Base-by-base conservation (phyloP, 1,139 yeast species). In the Chernovozyma aurita region DNA sequence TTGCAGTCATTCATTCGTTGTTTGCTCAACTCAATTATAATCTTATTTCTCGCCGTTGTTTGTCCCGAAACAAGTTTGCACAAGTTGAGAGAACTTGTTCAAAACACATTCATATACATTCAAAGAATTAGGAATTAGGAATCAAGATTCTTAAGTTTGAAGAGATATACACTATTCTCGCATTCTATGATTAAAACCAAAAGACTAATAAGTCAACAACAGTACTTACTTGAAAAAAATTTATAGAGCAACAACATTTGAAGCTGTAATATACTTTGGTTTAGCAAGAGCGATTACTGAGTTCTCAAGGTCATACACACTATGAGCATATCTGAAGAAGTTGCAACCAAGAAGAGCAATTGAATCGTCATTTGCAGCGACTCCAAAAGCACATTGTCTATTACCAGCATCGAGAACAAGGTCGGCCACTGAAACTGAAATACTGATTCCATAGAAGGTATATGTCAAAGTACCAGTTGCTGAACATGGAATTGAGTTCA, bases 271-370 rank as follows among this genome's bases (percentile, higher is more conserved):
- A 33, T 34, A 46, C 15, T 31, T 38, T 4, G 47, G 52, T 32
- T 49, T 53, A 4, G 56, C 59, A 37, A 56, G 36, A 9, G 52
- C 42, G 6, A 55, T 41, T 28, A 35, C 33, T 25, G 44, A 36
- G 24, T 45, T 44, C 15, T 52, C 56, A 27, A 51, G 34, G 32
- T 57, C 50, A 38, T 47, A 55, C 9, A 53, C 57, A 18, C 48
- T 38, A 36, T 56, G 55, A 6, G 52, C 52, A 31, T 42, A 37
- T 30, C 59, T 50, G 34, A 55, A 48, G 45, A 57, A 55, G 42
- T 50, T 49, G 39, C 50, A 56, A 4, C 62, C 62, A 35, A 57
- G 44, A 18, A 53, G 41, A n/a, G n/a, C n/a, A n/a, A 42, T 36
- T n/a, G 18, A 25, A 31, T 37, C 41, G 12, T 17, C n/a, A 4